Base-by-base conservation (phyloP, 495 filamentous ascomycete species). In the Annulohypoxylon maeteangense region DNA sequence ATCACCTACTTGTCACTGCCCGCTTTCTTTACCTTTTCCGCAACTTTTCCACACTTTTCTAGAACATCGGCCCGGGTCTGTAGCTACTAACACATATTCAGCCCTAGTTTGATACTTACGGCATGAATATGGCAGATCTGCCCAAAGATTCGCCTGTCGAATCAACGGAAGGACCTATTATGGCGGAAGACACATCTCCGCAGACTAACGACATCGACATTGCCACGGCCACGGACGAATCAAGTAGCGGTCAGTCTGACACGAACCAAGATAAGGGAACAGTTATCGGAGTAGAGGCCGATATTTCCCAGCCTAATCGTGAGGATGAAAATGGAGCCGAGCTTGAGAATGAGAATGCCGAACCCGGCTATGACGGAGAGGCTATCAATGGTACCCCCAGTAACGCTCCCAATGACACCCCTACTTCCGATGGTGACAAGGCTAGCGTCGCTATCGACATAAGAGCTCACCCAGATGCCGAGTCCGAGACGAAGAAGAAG, bases 401-500 rank as follows among this genome's bases (percentile, higher is more conserved):
- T 7, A 16, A 44, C 2, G 6, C 3, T 18, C 14, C 40, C 6
- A 44, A 18, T 4, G 16, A 40, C 10, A 25, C 40, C 34, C 16
- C 38, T 27, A 11, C 50, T 42, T n/a, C 60, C 31, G 64, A 58
- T 55, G 45, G 23, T 32, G 50, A 36, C 48, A 44, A 42, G 23
- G 3, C 50, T 53, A 4, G 32, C 22, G 18, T 60, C 42, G 22
- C 14, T 23, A 40, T 22, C 12, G 34, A 59, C 4, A 29, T 10
- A 10, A 53, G 42, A 18, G 16, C 25, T 22, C 44, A 71, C 27
- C 16, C 40, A 12, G 20, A 51, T 40, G 12, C 12, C 5, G 68
- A 76, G 14, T 38, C 54, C 25, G 64, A 69, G 36, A 71, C 76
- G 58, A 82, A 78, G 68, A 80, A 77, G 51, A 78, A 69, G 40